These are phyloP conservation scores for Apiospora saccharicola DNA, from an alignment of 2,329 filamentous ascomycete genomes.

Conservation along the genomic window DNA sequence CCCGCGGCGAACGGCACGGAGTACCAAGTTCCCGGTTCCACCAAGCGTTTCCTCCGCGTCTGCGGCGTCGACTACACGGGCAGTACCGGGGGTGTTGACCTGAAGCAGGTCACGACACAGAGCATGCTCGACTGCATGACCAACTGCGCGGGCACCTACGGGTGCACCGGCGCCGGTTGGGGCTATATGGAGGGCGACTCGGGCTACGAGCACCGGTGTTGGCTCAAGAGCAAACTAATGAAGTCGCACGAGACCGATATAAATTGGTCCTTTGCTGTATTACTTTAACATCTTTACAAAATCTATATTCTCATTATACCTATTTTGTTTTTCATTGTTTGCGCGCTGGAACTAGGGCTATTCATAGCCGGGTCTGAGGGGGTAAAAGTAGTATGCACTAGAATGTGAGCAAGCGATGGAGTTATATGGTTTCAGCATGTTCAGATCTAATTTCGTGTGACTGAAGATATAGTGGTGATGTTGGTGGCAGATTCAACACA, in stretches of 20 bases:
- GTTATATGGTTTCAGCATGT: not conserved
- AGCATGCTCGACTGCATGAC: slow-evolving; percentile 54
- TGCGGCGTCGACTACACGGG: slow-evolving; percentile 56
- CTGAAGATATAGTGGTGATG: not conserved
- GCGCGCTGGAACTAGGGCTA: not conserved
- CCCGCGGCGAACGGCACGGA: slow-evolving; percentile 53
- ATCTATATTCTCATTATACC: not conserved
- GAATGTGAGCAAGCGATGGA: not conserved
- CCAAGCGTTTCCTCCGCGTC: slow-evolving; percentile 50
- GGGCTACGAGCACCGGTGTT: slow-evolving; percentile 50
- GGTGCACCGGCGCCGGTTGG: slow-evolving; percentile 54
- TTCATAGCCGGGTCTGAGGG: not conserved
- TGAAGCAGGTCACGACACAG: slow-evolving; percentile 46
- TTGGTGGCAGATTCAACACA: not conserved
- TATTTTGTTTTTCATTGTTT: not conserved
- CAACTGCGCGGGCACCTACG: slow-evolving; percentile 48
- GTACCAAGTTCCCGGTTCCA: slow-evolving; percentile 50
- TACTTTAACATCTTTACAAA: slow-evolving; percentile 35
- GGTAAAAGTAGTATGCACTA: not conserved
- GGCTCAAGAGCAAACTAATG: slow-evolving; percentile 50
- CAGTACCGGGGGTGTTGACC: slow-evolving; percentile 38
- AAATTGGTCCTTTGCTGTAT: slow-evolving; percentile 54
- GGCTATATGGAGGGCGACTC: slow-evolving; percentile 51
- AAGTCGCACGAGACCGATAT: slow-evolving; percentile 40
- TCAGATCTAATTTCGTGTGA: not conserved